Evolutionary conservation across 2,329 filamentous ascomycete genomes (phyloP).

Genomic region (Aspergillus novofumigatus): DNA sequence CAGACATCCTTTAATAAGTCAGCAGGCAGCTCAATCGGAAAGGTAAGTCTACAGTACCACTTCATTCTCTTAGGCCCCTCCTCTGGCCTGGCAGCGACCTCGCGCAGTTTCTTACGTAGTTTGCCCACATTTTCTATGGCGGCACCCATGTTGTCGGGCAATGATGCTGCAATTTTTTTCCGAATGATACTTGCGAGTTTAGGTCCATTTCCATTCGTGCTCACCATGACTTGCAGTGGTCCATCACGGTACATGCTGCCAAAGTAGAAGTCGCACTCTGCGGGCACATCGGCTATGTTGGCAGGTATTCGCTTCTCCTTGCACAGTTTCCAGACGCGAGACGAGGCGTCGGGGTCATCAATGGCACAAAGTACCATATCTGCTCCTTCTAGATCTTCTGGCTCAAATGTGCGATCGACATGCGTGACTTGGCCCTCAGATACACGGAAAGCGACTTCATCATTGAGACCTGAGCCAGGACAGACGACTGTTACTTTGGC

Average conservation of each 20-base stretch:
- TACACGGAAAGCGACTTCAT: slow-evolving; percentile 81
- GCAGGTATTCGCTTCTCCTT: slow-evolving; percentile 78
- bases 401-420: slow-evolving; percentile 77
- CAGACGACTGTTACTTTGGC: slow-evolving; percentile 83
- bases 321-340: slow-evolving; percentile 88
- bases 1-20: slow-evolving; percentile 67
- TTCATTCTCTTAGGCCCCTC: slow-evolving; percentile 86
- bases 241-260: slow-evolving; percentile 93
- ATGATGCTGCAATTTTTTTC: slow-evolving; percentile 68
- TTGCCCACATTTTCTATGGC: slow-evolving; percentile 82
- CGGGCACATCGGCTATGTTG: slow-evolving; percentile 94
- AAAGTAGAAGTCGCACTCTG: slow-evolving; percentile 99
- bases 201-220: slow-evolving; percentile 94
- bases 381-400: slow-evolving; percentile 73
- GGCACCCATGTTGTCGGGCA: slow-evolving; percentile 76
- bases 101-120: slow-evolving; percentile 72
- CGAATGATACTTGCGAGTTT: slow-evolving; percentile 83
- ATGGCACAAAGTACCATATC: slow-evolving; percentile 92
- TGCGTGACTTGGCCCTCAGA: slow-evolving; percentile 71
- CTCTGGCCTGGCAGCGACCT: slow-evolving; percentile 65
- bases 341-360: slow-evolving; percentile 88
- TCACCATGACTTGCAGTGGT: slow-evolving; percentile 96
- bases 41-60: slow-evolving; percentile 56
- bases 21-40: background rate
- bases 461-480: slow-evolving; percentile 73